phyloP scores from a whole-genome alignment of 2,329 filamentous ascomycete genomes.

The Monosporascus cannonballus region DNA sequence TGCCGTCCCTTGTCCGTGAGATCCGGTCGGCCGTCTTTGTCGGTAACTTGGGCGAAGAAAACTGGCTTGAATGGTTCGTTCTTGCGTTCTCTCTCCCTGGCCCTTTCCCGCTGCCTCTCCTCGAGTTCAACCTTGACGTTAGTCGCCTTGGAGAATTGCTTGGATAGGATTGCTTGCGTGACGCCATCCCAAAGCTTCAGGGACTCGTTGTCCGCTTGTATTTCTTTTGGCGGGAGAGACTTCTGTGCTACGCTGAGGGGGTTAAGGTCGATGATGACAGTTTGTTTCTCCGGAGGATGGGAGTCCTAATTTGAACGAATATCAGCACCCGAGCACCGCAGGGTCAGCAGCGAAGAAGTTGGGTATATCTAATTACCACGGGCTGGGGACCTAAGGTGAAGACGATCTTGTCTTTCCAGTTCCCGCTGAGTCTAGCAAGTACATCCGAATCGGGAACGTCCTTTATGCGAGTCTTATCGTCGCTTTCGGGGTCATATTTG shows the following conservation, averaged over 20 bases:
- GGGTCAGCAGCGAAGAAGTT: neutral
- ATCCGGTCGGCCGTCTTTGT: slow-evolving; percentile 50
- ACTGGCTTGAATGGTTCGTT: slow-evolving; percentile 73
- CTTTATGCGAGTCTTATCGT: slow-evolving; percentile 71
- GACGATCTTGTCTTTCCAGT: slow-evolving; percentile 70
- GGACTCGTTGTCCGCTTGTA: slow-evolving; percentile 85
- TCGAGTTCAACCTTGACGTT: slow-evolving; percentile 86
- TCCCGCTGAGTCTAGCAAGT: slow-evolving; percentile 73
- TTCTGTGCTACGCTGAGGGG: slow-evolving; percentile 78
- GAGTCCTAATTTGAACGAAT: slow-evolving; percentile 27
- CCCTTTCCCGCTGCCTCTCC: slow-evolving; percentile 80
- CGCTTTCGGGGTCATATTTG: slow-evolving; percentile 80
- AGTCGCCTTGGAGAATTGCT: slow-evolving; percentile 81
- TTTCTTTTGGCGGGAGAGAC: slow-evolving; percentile 65
- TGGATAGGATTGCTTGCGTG: slow-evolving; percentile 75
- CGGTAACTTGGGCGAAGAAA: slow-evolving; percentile 66
- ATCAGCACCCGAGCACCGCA: slow-evolving; percentile 5
- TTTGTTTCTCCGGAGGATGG: slow-evolving; percentile 53
- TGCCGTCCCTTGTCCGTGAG: slow-evolving; percentile 47
- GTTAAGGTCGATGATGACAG: slow-evolving; percentile 79
- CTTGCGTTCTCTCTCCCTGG: slow-evolving; percentile 67
- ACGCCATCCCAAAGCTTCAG: slow-evolving; percentile 82
- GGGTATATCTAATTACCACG: slow-evolving; percentile 41
- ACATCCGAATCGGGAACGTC: slow-evolving; percentile 84
- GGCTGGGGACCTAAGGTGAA: slow-evolving; percentile 56